These are phyloP conservation scores for Begonia loranthoides DNA, from an alignment of 306 rosid genomes.

Conservation along the genomic window DNA sequence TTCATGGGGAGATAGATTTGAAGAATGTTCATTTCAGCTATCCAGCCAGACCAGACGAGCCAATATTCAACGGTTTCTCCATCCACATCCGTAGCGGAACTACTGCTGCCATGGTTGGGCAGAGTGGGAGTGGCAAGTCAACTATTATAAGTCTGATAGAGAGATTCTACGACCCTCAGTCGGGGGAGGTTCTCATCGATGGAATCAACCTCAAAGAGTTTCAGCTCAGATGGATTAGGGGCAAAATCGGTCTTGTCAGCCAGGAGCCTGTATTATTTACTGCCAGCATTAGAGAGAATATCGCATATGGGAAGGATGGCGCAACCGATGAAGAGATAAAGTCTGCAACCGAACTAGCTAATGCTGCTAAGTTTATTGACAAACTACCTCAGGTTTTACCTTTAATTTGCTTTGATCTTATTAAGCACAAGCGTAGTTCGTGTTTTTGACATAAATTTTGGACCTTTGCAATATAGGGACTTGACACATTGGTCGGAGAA, in stretches of 20 bases:
- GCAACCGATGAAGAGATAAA: conserved; percentile 69
- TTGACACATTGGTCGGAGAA: conserved; percentile 80
- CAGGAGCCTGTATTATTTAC: conserved; percentile 85
- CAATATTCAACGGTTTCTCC: conserved; percentile 63
- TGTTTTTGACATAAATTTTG: neutral
- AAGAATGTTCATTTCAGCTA: conserved; percentile 59
- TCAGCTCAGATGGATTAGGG: conserved; percentile 79
- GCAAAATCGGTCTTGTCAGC: conserved; percentile 91
- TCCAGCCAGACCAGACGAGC: conserved; percentile 75
- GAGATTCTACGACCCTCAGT: conserved; percentile 76
- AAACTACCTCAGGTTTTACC: conserved; percentile 63
- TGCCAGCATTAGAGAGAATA: conserved; percentile 73
- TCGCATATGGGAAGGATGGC: conserved; percentile 80
- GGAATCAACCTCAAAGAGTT: conserved; percentile 62
- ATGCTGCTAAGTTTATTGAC: conserved; percentile 80
- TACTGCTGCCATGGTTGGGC: conserved; percentile 82
- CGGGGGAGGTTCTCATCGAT: conserved; percentile 69
- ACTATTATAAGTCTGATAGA: conserved; percentile 76
- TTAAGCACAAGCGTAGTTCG: neutral
- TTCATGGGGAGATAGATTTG: conserved; percentile 61
- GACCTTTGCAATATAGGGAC: conserved; percentile 32
- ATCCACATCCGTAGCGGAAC: conserved; percentile 47
- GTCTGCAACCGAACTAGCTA: conserved; percentile 68
- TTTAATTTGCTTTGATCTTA: conserved; percentile 1
- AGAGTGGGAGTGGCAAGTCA: conserved; percentile 94